Base-by-base conservation (phyloP, 352 stramenopile genomes). In the Phytophthora cactorum region DNA sequence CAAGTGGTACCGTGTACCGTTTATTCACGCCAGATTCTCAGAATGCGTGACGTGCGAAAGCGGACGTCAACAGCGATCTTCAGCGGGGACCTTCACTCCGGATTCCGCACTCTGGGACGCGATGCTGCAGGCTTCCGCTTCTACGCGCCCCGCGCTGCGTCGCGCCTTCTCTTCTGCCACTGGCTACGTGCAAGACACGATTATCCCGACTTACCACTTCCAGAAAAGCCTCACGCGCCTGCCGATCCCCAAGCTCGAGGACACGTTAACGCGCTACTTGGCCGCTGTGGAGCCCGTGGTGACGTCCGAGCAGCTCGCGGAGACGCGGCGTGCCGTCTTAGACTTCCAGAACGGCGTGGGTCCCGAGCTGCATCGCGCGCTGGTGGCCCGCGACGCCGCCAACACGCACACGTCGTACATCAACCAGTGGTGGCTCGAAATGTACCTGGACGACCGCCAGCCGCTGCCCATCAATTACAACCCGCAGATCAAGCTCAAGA, bases 401-500 rank as follows among this genome's bases (percentile, higher is more conserved):
- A 84, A 97, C 72, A 80, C 77, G 61, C 81, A 97, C 76, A 96
- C 91, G 74, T 95, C 84, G 63, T 97, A 97, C 73, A 97, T 97
- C 69, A 96, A 96, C 78, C 80, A 96, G 63, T 96, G 90, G 88
- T 97, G 91, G 91, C 88, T 95, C 31, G 91, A 97, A 57, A 97
- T 97, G 91, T 97, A 97, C 76, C 65, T 97, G 43, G 81, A 54
- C 17, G 89, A 97, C 71, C 90, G 91, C 22, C 83, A 93, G 67
- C 81, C 91, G 49, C 70, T 97, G 44, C 84, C 88, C 31, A 82
- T 97, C 71, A 97, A 97, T 79, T 96, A 95, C 77, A 97, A 97
- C 75, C 91, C 91, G 61, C 89, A 97, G 75, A 84, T 96, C 62
- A 93, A 93, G 75, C 85, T 96, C 65, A 95, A 94, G 66, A 84